Evolutionary conservation across 306 rosid species (phyloP).

Genomic region (Medicago truncatula): MtrunA17r5.0-ANR NC_053045.1:35399501-35400000

Average conservation of each 20-base stretch:
- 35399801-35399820: slow-evolving; percentile 38
- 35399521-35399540: not conserved
- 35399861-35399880: not conserved
- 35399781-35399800: slow-evolving; percentile 15
- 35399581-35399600: slow-evolving; percentile 6
- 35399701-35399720: too few species aligned
- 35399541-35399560: not conserved
- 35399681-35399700: not conserved
- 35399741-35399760: not conserved
- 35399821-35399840: not conserved
- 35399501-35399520: slow-evolving; percentile 6
- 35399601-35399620: slow-evolving; percentile 21
- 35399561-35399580: slow-evolving; percentile 6
- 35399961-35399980: not conserved
- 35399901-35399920: not conserved
- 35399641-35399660: not conserved
- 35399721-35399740: too few species aligned
- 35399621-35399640: not conserved
- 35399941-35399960: not conserved
- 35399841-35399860: not conserved
- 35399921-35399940: not conserved
- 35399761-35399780: slow-evolving; percentile 51
- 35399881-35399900: not conserved
- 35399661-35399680: not conserved
- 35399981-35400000: not conserved